Evolutionary conservation across 2,329 filamentous ascomycete genomes (phyloP), one percentile per base, ranked within the genome.

Genomic region (Pestalotiopsis sp.): DNA sequence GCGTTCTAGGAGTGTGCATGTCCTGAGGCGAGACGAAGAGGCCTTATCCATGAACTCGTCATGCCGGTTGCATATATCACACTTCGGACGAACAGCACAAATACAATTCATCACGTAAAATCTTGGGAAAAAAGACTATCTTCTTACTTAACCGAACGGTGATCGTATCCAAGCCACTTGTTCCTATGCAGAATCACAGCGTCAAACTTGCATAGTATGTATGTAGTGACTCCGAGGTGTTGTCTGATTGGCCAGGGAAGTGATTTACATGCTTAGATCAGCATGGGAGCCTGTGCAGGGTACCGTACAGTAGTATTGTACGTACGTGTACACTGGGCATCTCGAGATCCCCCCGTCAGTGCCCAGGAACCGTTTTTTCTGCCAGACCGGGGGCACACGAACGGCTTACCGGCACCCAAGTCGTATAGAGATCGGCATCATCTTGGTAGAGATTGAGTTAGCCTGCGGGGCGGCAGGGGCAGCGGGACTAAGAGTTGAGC

Each of bases 401-500:
- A 52, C 45, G 20, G 45, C 17, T 52, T 52, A n/a, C 45, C 17
- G 45, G 45, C 45, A n/a, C n/a, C 20, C 45, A 52, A 20, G 17
- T 52, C 27, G 59, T 45, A 64, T 64, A 41, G 38, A 64, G 61
- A 64, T 64, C 61, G 39, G 39, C 61, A 39, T n/a, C n/a, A 45
- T 13, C 25, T 25, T 64, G 61, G 61, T 27, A 49, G 25, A 52
- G 61, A 64, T 64, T 49, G 61, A 49, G 61, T 64, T 64, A 64
- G 61, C 11, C 39, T 38, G 59, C 20, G 39, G 38, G 36, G 41
- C 45, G 45, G 45, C 61, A 45, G 20, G 38, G 61, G 25, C 27
- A 41, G 61, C 61, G 41, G 61, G 49, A 39, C 61, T 20, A 49
- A 64, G 61, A 64, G 12, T 64, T 64, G 38, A 52, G 31, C 59